These are phyloP conservation scores for Leccinum aurantiacum DNA, from an alignment of 768 basidiomycete species.

Conservation along the genomic window DNA sequence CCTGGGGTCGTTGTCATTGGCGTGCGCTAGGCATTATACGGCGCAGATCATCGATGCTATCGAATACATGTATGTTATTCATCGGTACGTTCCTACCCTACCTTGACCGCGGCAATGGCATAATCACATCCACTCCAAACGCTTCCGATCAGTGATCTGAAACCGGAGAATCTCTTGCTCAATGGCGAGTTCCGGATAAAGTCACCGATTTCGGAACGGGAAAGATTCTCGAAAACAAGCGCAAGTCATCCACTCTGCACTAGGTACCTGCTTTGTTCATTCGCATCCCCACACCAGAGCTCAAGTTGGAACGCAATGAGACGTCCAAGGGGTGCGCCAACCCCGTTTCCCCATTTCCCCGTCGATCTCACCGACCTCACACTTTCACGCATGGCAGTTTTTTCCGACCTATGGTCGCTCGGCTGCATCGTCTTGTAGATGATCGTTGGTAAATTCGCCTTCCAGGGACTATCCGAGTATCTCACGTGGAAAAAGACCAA, in stretches of 20 bases:
- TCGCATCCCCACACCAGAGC: slow-evolving; percentile 53
- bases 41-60: slow-evolving; percentile 44
- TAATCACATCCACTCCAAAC: slow-evolving; percentile 6
- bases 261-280: neutral
- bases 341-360: neutral
- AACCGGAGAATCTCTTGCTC: slow-evolving; percentile 89
- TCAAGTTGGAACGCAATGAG: slow-evolving; percentile 62
- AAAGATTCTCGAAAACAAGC: slow-evolving; percentile 46
- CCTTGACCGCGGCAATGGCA: slow-evolving; percentile 8
- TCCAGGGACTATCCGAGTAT: slow-evolving; percentile 89
- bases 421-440: slow-evolving; percentile 95
- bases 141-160: slow-evolving; percentile 56
- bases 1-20: slow-evolving; percentile 79
- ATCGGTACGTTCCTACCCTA: slow-evolving; percentile 51
- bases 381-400: slow-evolving; percentile 44
- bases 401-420: slow-evolving; percentile 87
- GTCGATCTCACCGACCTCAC: slow-evolving; percentile 1
- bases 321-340: slow-evolving; percentile 68
- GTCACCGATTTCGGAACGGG: slow-evolving; percentile 96
- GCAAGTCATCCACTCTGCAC: neutral
- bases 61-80: slow-evolving; percentile 92
- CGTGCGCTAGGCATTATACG: slow-evolving; percentile 75
- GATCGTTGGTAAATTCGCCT: slow-evolving; percentile 87
- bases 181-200: slow-evolving; percentile 87
- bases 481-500: slow-evolving; percentile 95